Base-by-base conservation (phyloP, 2,329 filamentous ascomycete genomes). In the Beauveria bassiana region DNA sequence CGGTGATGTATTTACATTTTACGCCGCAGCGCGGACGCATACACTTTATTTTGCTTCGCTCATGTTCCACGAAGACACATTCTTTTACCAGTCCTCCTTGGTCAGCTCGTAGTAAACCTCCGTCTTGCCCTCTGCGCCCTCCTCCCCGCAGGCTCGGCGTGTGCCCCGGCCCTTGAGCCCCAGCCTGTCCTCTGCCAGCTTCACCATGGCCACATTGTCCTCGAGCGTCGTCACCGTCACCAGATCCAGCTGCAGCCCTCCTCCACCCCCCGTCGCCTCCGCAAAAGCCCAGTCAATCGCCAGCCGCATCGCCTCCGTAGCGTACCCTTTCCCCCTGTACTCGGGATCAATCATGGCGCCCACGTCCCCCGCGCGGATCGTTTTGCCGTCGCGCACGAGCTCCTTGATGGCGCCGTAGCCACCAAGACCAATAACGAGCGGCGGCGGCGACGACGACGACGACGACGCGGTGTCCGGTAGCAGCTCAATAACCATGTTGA, bases 361-460 rank as follows among this genome's bases (percentile, higher is more conserved):
- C 5, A 66, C 69, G 31, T 71, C 69, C 5, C 69, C 70, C 3
- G 67, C 66, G 10, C 68, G 62, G 18, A 69, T 18, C 43, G 59
- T 38, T 38, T 5, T 38, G 8, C 64, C 68, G 8, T 61, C 64
- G 20, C 65, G 63, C 42, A 64, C 61, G 60, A 55, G 63, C 54
- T 66, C 64, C 53, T 72, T 66, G 61, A 72, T 70, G 24, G 65
- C 64, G 14, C 70, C 70, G 53, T 65, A 72, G 24, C 70, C 70
- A 18, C 67, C 68, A n/a, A 72, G 63, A 2, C 70, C 70, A 54
- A 71, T 65, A 7, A 69, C 61, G 12, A 49, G 42, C 7, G 62
- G 38, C 7, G 31, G 12, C 3, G 10, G 12, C 31, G 31, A 1
- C 40, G 40, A n/a, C 16, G 31, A 34, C 3, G 10, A 31, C 31